Conservation (phyloP, 352 stramenopile species). For the Pythium scleroteichum region DNA sequence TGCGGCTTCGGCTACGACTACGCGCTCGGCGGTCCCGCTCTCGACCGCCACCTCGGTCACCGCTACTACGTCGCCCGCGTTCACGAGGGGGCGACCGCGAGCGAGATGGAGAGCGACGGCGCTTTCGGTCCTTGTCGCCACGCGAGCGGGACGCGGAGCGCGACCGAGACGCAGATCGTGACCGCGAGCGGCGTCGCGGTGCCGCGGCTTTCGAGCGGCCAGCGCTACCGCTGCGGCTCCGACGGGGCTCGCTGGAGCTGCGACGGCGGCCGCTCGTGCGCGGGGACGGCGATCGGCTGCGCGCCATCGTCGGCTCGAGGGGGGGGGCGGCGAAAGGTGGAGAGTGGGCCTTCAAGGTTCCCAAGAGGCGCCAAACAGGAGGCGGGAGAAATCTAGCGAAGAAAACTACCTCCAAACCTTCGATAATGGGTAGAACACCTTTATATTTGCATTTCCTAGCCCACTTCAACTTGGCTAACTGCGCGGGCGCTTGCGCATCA, state of each 20-base stretch:
- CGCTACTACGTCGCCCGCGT: slow-evolving; percentile 13
- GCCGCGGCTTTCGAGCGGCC: slow-evolving; percentile 9
- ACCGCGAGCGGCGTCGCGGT: slow-evolving; percentile 17
- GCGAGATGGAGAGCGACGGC: slow-evolving; percentile 41
- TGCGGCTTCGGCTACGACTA: slow-evolving; percentile 8
- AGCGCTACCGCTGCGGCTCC: slow-evolving; percentile 27
- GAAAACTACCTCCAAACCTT: too few relatives aligned
- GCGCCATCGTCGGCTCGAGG: slow-evolving; percentile 9
- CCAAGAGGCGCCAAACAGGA: not conserved
- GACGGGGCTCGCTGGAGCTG: slow-evolving; percentile 33
- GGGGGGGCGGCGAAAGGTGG: not conserved
- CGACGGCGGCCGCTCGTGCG: slow-evolving; percentile 32
- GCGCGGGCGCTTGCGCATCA: slow-evolving; percentile 67
- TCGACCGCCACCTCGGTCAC: slow-evolving; percentile 14
- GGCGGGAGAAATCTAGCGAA: not conserved
- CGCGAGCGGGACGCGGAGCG: slow-evolving; percentile 25
- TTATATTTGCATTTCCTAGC: too few relatives aligned
- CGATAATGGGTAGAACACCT: too few relatives aligned
- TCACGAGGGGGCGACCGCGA: slow-evolving; percentile 13
- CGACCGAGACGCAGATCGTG: slow-evolving; percentile 18
- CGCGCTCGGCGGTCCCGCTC: slow-evolving; percentile 25
- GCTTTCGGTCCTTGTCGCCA: slow-evolving; percentile 30
- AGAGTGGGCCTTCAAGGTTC: not conserved
- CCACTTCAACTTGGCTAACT: slow-evolving; percentile 4
- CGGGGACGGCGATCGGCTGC: slow-evolving; percentile 49